Conservation (phyloP, 2,329 filamentous ascomycete genomes). For the Pseudocercospora cruenta region DNA sequence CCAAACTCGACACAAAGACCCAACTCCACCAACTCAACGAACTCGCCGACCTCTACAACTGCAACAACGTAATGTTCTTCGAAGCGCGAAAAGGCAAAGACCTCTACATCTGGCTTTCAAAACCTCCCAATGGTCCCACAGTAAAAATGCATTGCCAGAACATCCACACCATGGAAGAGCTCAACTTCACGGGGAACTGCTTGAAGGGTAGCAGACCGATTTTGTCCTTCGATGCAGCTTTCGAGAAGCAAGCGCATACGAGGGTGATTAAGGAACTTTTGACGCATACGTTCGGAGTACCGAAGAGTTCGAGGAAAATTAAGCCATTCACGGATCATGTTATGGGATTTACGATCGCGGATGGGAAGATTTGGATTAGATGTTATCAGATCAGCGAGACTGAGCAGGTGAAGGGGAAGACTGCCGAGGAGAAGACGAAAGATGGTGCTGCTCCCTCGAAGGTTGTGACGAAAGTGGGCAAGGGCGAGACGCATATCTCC, state of each 20-base stretch:
- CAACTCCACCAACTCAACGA: conserved; percentile 82
- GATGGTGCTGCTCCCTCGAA: conserved; percentile 40
- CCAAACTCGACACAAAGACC: conserved; percentile 94
- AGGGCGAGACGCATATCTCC: conserved; percentile 71
- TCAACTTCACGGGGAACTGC: conserved; percentile 96
- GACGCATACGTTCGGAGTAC: conserved; percentile 87
- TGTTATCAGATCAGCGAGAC: conserved; percentile 92
- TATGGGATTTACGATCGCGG: conserved; percentile 86
- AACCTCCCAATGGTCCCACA: conserved; percentile 81
- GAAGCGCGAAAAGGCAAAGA: conserved; percentile 94
- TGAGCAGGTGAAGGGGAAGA: conserved; percentile 61
- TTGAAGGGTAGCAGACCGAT: conserved; percentile 89
- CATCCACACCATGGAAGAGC: conserved; percentile 92
- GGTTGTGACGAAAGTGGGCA: conserved; percentile 46
- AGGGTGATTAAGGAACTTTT: conserved; percentile 87
- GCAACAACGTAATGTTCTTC: conserved; percentile 93
- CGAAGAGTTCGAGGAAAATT: conserved; percentile 80
- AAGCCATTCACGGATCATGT: conserved; percentile 98
- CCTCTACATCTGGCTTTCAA: conserved; percentile 90
- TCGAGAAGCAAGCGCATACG: conserved; percentile 72
- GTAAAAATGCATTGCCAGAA: conserved; percentile 75
- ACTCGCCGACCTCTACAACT: conserved; percentile 78
- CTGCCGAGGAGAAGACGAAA: conserved; percentile 36
- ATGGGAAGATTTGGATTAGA: conserved; percentile 94
- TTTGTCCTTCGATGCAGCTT: conserved; percentile 86